Evolutionary conservation across 2,329 filamentous ascomycete species (phyloP).

Genomic region (Thyridium curvatum): DNA sequence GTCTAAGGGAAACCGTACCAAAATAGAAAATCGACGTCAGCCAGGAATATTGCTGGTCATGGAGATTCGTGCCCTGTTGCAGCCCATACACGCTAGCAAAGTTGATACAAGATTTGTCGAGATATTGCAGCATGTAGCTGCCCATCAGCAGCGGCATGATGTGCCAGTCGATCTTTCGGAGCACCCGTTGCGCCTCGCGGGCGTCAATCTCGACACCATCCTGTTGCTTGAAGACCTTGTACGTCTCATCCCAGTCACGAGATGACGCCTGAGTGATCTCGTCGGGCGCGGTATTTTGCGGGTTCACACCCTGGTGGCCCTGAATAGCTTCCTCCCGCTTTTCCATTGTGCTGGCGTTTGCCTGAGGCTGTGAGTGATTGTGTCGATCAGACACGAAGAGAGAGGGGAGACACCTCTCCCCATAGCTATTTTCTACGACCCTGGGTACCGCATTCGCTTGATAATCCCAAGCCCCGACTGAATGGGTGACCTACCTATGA

Average conservation of each 20-base stretch:
- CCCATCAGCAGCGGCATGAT: not conserved
- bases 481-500: too few species aligned
- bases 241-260: conserved; percentile 20
- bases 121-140: not conserved
- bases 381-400: too few species aligned
- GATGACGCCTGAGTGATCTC: conserved; percentile 2
- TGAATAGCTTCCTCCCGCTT: too few species aligned
- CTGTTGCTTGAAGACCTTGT: conserved; percentile 19
- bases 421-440: too few species aligned
- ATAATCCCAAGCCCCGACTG: too few species aligned
- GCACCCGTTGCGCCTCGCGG: conserved; percentile 17
- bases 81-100: conserved; percentile 10
- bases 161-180: conserved; percentile 1
- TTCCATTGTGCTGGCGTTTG: too few species aligned
- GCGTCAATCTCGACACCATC: conserved; percentile 14
- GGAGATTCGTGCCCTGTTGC: not conserved
- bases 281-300: not conserved
- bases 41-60: conserved; percentile 1
- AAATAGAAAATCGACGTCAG: conserved; percentile 5
- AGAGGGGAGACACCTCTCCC: too few species aligned
- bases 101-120: conserved; percentile 6
- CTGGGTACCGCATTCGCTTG: too few species aligned
- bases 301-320: too few species aligned
- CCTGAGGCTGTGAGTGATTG: too few species aligned
- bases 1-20: too few species aligned